Evolutionary conservation across 441 rosid species (phyloP).

Genomic region (Pelargonium citronellum): DNA sequence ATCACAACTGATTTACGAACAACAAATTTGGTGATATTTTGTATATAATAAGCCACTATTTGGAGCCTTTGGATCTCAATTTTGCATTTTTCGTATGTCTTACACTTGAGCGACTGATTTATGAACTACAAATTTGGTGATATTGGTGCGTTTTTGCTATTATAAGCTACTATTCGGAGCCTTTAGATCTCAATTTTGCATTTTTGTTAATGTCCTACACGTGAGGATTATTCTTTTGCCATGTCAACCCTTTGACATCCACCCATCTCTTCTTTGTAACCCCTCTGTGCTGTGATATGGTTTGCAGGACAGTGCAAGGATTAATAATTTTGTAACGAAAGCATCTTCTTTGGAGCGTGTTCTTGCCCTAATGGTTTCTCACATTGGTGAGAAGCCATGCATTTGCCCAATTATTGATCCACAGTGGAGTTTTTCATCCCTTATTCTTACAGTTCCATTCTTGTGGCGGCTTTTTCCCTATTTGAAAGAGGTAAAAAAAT

Average conservation of each 20-base stretch:
- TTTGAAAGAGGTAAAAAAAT: slow-evolving; percentile 56
- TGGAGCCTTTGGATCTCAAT: background rate
- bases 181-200: background rate
- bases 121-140: background rate
- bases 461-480: slow-evolving; percentile 75
- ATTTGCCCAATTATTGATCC: slow-evolving; percentile 64
- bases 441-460: slow-evolving; percentile 83
- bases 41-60: background rate
- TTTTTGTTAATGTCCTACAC: background rate
- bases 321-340: slow-evolving; percentile 26
- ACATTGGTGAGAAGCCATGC: slow-evolving; percentile 61
- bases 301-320: slow-evolving; percentile 53
- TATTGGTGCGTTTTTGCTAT: background rate
- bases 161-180: background rate
- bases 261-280: slow-evolving; percentile 11
- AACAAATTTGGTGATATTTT: background rate
- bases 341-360: slow-evolving; percentile 59
- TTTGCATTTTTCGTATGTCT: background rate
- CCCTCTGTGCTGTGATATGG: background rate
- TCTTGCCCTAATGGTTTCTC: slow-evolving; percentile 52
- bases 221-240: background rate
- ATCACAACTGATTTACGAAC: no score
- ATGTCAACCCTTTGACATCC: background rate
- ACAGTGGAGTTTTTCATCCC: slow-evolving; percentile 64
- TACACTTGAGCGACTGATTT: no score